phyloP scores from a whole-genome alignment of 139 green algal genomes.

The Tetraselmis chui region DNA sequence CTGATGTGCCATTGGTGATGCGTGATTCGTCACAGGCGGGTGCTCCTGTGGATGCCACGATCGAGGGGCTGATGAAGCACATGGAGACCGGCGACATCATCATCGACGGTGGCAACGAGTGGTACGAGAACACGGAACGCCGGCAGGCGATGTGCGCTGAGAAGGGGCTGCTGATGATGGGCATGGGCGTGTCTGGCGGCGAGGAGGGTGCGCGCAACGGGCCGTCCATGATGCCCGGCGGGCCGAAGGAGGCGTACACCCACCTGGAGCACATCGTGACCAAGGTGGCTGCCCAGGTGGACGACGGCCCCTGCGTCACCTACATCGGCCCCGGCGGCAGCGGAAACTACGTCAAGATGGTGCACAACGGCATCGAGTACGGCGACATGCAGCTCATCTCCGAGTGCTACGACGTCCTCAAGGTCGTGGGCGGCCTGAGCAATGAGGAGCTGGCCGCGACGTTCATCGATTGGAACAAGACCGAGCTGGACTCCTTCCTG shows the following conservation, averaged over 20 bases:
- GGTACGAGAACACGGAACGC: slow-evolving; percentile 98
- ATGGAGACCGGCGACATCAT: slow-evolving; percentile 96
- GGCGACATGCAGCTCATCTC: slow-evolving; percentile 99
- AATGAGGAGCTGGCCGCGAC: slow-evolving; percentile 85
- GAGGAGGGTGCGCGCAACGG: slow-evolving; percentile 95
- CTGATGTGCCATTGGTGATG: no score
- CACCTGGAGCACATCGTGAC: slow-evolving; percentile 81
- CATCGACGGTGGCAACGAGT: slow-evolving; percentile 96
- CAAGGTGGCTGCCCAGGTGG: slow-evolving; percentile 87
- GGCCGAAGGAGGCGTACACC: slow-evolving; percentile 69
- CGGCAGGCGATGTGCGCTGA: slow-evolving; percentile 59
- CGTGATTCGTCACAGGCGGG: slow-evolving; percentile 53
- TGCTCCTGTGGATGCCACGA: slow-evolving; percentile 89
- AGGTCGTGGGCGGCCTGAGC: slow-evolving; percentile 84
- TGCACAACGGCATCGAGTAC: slow-evolving; percentile 99
- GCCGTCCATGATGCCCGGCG: slow-evolving; percentile 97
- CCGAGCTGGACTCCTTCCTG: slow-evolving; percentile 83
- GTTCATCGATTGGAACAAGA: slow-evolving; percentile 91
- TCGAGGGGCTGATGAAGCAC: slow-evolving; percentile 72
- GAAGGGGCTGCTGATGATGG: slow-evolving; percentile 90
- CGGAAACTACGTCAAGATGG: slow-evolving; percentile 99
- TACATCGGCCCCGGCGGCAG: slow-evolving; percentile 70
- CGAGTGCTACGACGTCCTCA: slow-evolving; percentile 97
- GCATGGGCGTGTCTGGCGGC: slow-evolving; percentile 96
- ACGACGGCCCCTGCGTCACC: slow-evolving; percentile 91